Conservation (phyloP, 2,329 filamentous ascomycete species). For the Monosporascus sp. region DNA sequence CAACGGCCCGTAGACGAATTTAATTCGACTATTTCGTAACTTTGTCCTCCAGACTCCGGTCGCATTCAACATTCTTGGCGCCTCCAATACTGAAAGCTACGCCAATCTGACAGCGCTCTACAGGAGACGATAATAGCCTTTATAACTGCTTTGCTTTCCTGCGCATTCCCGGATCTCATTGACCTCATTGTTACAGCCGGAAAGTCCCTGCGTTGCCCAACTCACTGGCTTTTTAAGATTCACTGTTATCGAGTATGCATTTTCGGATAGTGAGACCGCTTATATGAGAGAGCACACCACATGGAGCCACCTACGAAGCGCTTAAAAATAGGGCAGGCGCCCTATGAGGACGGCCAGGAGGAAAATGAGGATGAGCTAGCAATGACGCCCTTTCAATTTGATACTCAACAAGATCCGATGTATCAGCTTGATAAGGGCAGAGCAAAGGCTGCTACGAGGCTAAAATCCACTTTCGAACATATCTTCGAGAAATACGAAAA, state of each 20-base stretch:
- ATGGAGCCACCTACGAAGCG: slow-evolving; percentile 60
- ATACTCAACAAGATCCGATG: slow-evolving; percentile 44
- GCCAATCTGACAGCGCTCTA: no score
- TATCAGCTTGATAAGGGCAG: slow-evolving; percentile 57
- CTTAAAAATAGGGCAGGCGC: slow-evolving; percentile 44
- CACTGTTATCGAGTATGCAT: no score
- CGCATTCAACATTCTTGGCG: background rate
- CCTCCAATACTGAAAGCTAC: no score
- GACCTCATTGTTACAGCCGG: no score
- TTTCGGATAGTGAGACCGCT: no score
- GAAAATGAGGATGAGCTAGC: slow-evolving; percentile 41
- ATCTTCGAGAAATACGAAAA: slow-evolving; percentile 86
- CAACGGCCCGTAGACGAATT: background rate
- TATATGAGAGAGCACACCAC: background rate
- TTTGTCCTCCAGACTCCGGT: background rate
- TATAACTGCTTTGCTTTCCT: no score
- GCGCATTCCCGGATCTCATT: no score
- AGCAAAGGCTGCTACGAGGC: slow-evolving; percentile 60
- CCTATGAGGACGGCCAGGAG: slow-evolving; percentile 33
- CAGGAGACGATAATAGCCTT: no score
- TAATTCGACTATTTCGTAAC: background rate
- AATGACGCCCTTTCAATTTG: slow-evolving; percentile 41
- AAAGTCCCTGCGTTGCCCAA: no score
- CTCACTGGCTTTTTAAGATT: no score
- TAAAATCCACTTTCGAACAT: slow-evolving; percentile 79